Evolutionary conservation across 345 rosid genomes (phyloP).

Genomic region (Lepidium didymum): DNA sequence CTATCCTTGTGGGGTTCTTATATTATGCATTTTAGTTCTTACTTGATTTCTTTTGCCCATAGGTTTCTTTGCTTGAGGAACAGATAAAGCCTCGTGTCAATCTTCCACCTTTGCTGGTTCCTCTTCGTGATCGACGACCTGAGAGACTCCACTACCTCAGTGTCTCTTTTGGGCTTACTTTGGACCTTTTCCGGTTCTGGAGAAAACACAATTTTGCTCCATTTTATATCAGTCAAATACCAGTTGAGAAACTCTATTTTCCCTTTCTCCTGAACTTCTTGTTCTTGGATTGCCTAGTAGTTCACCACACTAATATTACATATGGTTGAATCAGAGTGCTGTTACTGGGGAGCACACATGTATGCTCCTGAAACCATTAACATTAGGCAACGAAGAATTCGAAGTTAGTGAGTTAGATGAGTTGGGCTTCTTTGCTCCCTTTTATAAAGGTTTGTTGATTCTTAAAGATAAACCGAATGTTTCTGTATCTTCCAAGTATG

Average conservation of each 20-base stretch:
- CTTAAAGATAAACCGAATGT: conserved; percentile 28
- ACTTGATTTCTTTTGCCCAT: conserved; percentile 1
- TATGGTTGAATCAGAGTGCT: conserved; percentile 53
- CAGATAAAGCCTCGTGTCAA: conserved; percentile 66
- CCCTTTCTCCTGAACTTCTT: not conserved
- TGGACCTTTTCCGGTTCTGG: conserved; percentile 95
- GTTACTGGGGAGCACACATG: conserved; percentile 93
- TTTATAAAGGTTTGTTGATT: conserved; percentile 59
- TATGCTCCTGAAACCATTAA: conserved; percentile 78
- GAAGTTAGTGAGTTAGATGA: conserved; percentile 61
- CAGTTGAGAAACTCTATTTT: conserved; percentile 49
- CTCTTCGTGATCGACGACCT: conserved; percentile 70
- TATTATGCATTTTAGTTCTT: not conserved
- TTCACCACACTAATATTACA: not conserved
- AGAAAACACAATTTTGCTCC: conserved; percentile 82
- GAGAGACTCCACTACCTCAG: conserved; percentile 89
- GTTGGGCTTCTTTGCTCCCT: conserved; percentile 87
- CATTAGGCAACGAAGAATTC: conserved; percentile 58
- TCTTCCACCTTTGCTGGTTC: conserved; percentile 85
- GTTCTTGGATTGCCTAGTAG: conserved; percentile 5
- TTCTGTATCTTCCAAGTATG: not conserved
- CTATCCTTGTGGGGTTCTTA: not conserved
- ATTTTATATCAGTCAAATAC: conserved; percentile 72
- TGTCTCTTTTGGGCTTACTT: conserved; percentile 94
- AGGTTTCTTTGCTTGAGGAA: conserved; percentile 90